Conservation (phyloP, 805 yeast species). For the Ogataea polymorpha region DNA sequence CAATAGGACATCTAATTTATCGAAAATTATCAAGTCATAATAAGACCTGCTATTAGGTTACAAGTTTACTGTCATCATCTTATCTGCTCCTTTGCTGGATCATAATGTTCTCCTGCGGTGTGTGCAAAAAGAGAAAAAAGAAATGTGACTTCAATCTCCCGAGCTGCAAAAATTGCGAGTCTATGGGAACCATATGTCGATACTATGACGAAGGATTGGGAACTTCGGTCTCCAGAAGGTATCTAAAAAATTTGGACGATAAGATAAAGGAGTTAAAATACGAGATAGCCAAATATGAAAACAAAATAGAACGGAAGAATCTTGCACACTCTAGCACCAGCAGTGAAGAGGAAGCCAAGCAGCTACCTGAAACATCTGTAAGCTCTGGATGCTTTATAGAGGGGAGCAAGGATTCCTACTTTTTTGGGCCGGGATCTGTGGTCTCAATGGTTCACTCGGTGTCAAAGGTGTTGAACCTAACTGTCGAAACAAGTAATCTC, state of each 20-base stretch:
- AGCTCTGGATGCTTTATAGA: conserved; percentile 16
- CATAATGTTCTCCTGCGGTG: conserved; percentile 10
- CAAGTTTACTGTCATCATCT: too few species aligned
- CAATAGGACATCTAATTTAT: too few species aligned
- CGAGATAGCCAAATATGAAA: conserved; percentile 15
- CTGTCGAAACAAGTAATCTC: background rate
- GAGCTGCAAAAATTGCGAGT: conserved; percentile 18
- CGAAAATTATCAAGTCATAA: too few species aligned
- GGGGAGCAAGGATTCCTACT: conserved; percentile 6
- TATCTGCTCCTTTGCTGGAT: background rate
- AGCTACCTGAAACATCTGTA: too few species aligned
- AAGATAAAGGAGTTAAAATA: conserved; percentile 13
- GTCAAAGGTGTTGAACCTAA: conserved; percentile 9
- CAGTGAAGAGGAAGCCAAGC: too few species aligned
- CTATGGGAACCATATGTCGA: conserved; percentile 20
- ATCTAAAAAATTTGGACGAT: conserved; percentile 18
- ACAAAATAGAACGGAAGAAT: conserved; percentile 12
- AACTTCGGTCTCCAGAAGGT: conserved; percentile 14
- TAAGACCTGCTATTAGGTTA: too few species aligned
- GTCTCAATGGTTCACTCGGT: conserved; percentile 13
- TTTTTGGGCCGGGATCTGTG: conserved; percentile 20
- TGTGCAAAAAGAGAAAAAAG: conserved; percentile 21
- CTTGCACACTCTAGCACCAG: background rate
- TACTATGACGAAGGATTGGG: conserved; percentile 22
- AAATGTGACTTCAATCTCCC: conserved; percentile 22